Evolutionary conservation across 176 grass and related monocot species (phyloP), one percentile per base, ranked within the genome.

Genomic region (bread wheat (Triticum aestivum)): DNA sequence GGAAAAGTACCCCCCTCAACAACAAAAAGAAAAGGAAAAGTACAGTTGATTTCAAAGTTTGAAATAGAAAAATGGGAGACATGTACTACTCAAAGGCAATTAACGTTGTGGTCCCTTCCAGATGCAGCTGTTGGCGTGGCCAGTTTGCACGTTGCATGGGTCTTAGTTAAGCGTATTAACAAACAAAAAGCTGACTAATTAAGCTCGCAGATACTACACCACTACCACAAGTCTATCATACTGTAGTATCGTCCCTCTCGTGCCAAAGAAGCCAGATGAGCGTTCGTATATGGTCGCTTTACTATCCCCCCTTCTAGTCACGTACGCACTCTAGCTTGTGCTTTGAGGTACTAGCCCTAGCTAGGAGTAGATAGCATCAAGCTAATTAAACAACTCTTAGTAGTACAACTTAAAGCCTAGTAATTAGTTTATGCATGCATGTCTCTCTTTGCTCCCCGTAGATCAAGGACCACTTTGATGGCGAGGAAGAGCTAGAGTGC

Each of bases 101-200:
- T 49, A 49, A 49, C 12, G 47, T 42, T 10, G 47, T 51, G 47
- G 47, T 51, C 47, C 47, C 47, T 5, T 33, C 10, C 9, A 61
- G 35, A 70, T 81, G 78, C 67, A 6, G 20, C 38, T 73, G 8
- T 38, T 51, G 24, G 51, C 5, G 32, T 1, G 26, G 17, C 18
- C 30, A 64, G 39, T 42, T 42, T 66, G 32, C 69, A 87, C 42
- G 69, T 41, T 66, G 69, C 79, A 30, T 56, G 30, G 30, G 79
- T 65, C 69, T 75, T 87, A 66, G 20, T 30, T 65, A 82, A 56
- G 69, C 61, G 51, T 81, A 27, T 38, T 73, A 37, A 73, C 11
- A 27, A 77, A 5, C 65, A 49, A 4, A 35, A 66, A 81, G 26
- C 41, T 51, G 26, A 17, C 3, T 67, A 49, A 49, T 67, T 47